Conservation (phyloP, 192 early-diverging fungal genomes). For the Backusella australiensis region DNA sequence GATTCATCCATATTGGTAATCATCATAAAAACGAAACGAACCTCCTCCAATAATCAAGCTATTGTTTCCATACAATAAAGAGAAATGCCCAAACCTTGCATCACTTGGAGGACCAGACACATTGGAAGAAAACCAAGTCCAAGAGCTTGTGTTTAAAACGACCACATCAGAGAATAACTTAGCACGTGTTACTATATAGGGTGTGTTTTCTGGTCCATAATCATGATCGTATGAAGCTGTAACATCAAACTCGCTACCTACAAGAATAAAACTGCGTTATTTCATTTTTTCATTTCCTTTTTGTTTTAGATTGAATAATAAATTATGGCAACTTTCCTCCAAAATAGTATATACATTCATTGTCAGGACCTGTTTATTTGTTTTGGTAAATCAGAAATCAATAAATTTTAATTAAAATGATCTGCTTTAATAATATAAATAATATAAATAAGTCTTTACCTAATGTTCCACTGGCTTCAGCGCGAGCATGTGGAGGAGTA, state of each 20-base stretch:
- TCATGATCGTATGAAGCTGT: neutral
- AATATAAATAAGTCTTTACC: neutral
- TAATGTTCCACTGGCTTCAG: neutral
- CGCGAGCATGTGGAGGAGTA: neutral
- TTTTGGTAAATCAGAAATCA: neutral
- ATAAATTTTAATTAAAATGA: neutral
- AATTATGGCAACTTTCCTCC: neutral
- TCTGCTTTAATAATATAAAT: neutral
- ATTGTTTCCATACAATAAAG: neutral
- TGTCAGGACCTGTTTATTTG: neutral
- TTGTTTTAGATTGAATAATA: too few relatives aligned
- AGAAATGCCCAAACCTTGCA: neutral
- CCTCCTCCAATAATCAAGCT: neutral
- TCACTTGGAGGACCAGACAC: neutral
- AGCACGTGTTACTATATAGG: neutral
- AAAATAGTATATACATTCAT: conserved; percentile 7
- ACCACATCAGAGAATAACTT: conserved; percentile 1
- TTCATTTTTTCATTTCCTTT: neutral
- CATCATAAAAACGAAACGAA: neutral
- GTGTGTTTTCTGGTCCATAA: neutral
- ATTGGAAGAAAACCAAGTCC: neutral
- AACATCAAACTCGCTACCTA: neutral
- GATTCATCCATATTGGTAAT: neutral
- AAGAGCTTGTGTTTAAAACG: conserved; percentile 2
- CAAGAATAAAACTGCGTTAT: neutral